Percentiles rank a stretch among this genome's conserved stretches.
These are phyloP conservation scores for Sporopachydermia lactativora DNA, from an alignment of 805 yeast species.

Conservation along the genomic window DNA sequence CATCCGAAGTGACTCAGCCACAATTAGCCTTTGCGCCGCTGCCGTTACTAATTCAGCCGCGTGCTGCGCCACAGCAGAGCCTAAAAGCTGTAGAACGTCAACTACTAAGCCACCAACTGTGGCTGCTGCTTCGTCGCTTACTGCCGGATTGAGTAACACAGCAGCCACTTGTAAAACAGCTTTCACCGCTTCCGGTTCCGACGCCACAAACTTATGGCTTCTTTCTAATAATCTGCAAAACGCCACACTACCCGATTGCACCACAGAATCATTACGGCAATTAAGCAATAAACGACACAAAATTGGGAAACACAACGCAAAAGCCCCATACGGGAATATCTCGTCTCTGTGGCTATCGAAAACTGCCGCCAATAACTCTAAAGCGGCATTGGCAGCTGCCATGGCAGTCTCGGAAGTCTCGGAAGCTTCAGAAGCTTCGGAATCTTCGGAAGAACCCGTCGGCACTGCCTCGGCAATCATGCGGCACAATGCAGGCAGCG, in stretches of 20 bases:
- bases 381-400: constrained; percentile 41
- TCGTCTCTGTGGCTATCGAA: constrained; percentile 15
- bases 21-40: constrained; percentile 48
- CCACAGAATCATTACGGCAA: constrained; percentile 59
- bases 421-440: constrained; percentile 17
- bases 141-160: constrained; percentile 52
- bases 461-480: too few species aligned
- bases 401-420: constrained; percentile 31
- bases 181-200: constrained; percentile 19
- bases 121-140: constrained; percentile 71
- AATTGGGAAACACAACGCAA: constrained; percentile 29
- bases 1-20: constrained; percentile 28
- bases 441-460: too few species aligned
- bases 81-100: constrained; percentile 41
- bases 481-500: constrained; percentile 36
- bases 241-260: constrained; percentile 68
- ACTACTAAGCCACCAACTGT: constrained; percentile 59
- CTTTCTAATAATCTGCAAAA: constrained; percentile 43
- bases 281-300: constrained; percentile 15
- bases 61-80: constrained; percentile 23
- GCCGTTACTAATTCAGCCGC: constrained; percentile 53
- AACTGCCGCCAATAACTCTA: constrained; percentile 28
- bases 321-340: constrained; percentile 26
- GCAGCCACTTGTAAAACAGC: constrained; percentile 50
- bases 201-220: constrained; percentile 16